Evolutionary conservation across 495 filamentous ascomycete genomes (phyloP).

Genomic region (Haplographium delicatum): DNA sequence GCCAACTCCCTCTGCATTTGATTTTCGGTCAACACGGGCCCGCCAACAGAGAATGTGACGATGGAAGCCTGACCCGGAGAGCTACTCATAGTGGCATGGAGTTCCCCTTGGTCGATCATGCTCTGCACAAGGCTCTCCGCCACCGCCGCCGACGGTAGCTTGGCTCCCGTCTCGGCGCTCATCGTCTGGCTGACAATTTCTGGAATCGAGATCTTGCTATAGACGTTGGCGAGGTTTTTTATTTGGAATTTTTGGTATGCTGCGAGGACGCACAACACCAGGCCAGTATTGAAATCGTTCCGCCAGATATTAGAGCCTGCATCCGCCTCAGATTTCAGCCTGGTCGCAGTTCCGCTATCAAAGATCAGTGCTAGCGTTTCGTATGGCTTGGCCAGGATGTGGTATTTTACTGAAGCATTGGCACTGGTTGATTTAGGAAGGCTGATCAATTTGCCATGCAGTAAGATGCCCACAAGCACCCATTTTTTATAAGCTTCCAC

Average conservation of each 20-base stretch:
- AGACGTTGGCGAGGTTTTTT: slow-evolving; percentile 37
- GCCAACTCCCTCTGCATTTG: slow-evolving; percentile 40
- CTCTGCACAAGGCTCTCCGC: slow-evolving; percentile 41
- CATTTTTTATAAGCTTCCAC: slow-evolving; percentile 92
- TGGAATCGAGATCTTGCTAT: slow-evolving; percentile 46
- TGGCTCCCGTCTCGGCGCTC: slow-evolving; percentile 41
- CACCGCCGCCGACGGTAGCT: slow-evolving; percentile 45
- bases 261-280: slow-evolving; percentile 42
- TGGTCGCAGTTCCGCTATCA: slow-evolving; percentile 47
- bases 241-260: slow-evolving; percentile 48
- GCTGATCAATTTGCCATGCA: slow-evolving; percentile 56
- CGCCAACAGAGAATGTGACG: slow-evolving; percentile 33
- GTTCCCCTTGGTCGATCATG: slow-evolving; percentile 52
- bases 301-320: slow-evolving; percentile 51
- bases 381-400: slow-evolving; percentile 63
- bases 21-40: slow-evolving; percentile 38
- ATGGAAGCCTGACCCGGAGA: slow-evolving; percentile 31
- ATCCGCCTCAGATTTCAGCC: slow-evolving; percentile 54
- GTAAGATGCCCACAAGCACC: slow-evolving; percentile 71
- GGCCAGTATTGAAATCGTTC: slow-evolving; percentile 44
- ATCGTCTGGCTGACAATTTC: slow-evolving; percentile 43
- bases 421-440: slow-evolving; percentile 33
- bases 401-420: slow-evolving; percentile 51
- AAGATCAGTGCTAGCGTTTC: slow-evolving; percentile 63
- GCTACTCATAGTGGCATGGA: slow-evolving; percentile 50